Evolutionary conservation across 331 rosid genomes (phyloP).

Genomic region (Malus hybrid): DNA sequence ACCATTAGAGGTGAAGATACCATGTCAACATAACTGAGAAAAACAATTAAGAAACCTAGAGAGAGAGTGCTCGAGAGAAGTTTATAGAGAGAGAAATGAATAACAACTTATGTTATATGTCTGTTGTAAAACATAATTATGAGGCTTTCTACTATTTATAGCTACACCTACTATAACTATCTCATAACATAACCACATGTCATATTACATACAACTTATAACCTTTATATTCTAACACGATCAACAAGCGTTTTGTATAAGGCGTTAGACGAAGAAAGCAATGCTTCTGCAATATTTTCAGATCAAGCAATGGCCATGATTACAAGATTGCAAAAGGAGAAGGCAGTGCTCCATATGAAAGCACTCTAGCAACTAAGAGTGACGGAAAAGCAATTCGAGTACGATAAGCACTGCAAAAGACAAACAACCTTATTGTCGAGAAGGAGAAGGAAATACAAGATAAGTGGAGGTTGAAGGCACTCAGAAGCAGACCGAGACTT

Average conservation of each 20-base stretch:
- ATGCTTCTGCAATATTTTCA: slow-evolving; percentile 75
- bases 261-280: slow-evolving; percentile 96
- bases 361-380: slow-evolving; percentile 77
- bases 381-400: slow-evolving; percentile 85
- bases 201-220: no score
- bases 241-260: slow-evolving; percentile 47
- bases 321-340: slow-evolving; percentile 87
- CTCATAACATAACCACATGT: no score
- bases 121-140: no score
- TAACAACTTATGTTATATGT: no score
- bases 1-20: no score
- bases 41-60: no score
- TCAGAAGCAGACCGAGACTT: slow-evolving; percentile 48
- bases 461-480: slow-evolving; percentile 57
- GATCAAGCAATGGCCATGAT: slow-evolving; percentile 97
- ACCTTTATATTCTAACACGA: background rate
- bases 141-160: no score
- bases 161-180: no score
- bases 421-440: slow-evolving; percentile 63
- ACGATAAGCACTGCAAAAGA: slow-evolving; percentile 70
- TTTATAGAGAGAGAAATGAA: no score
- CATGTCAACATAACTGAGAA: no score
- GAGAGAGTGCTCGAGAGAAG: no score
- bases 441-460: slow-evolving; percentile 80
- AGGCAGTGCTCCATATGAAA: slow-evolving; percentile 86